Percentiles rank a stretch among this genome's conserved stretches.
Evolutionary conservation across 176 grass and related monocot species (phyloP).

Genomic region (Puccinellia tenuiflora): DNA sequence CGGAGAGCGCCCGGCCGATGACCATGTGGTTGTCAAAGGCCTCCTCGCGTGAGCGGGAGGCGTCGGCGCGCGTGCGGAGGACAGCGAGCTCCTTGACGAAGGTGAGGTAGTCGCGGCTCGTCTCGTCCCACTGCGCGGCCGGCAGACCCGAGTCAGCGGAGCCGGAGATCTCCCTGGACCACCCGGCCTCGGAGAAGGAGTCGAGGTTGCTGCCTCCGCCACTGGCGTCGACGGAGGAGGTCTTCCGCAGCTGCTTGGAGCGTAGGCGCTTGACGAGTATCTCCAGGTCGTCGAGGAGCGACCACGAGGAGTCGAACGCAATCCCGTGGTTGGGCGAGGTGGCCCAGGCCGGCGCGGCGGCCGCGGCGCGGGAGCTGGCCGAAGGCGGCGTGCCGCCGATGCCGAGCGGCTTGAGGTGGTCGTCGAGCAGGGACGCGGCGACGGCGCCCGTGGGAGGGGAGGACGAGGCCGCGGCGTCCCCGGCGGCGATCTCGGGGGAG

Average conservation of each 20-base stretch:
- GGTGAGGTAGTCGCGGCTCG: constrained; percentile 77
- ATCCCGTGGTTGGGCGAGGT: constrained; percentile 76
- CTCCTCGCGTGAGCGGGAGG: constrained; percentile 62
- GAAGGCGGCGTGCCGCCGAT: constrained; percentile 11
- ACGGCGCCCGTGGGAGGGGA: neutral
- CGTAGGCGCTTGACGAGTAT: constrained; percentile 92
- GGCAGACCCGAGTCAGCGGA: constrained; percentile 42
- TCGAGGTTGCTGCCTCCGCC: constrained; percentile 49
- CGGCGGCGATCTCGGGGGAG: constrained; percentile 25
- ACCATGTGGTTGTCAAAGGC: constrained; percentile 95
- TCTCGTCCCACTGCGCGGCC: constrained; percentile 66
- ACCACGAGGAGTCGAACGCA: constrained; percentile 77
- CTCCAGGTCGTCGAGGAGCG: constrained; percentile 88
- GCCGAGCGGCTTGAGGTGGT: constrained; percentile 44
- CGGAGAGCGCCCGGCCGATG: constrained; percentile 69
- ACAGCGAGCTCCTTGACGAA: constrained; percentile 92
- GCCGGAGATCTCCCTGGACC: constrained; percentile 75
- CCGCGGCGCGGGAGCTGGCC: constrained; percentile 23
- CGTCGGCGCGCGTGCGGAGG: constrained; percentile 70
- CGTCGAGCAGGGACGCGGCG: constrained; percentile 53
- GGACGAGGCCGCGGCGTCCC: neutral
- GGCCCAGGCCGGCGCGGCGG: constrained; percentile 51
- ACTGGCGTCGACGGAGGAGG: constrained; percentile 10
- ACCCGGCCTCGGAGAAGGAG: constrained; percentile 93
- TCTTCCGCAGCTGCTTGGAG: constrained; percentile 71